Conservation (phyloP, 2,329 filamentous ascomycete genomes). For the Metarhizium guizhouense region DNA sequence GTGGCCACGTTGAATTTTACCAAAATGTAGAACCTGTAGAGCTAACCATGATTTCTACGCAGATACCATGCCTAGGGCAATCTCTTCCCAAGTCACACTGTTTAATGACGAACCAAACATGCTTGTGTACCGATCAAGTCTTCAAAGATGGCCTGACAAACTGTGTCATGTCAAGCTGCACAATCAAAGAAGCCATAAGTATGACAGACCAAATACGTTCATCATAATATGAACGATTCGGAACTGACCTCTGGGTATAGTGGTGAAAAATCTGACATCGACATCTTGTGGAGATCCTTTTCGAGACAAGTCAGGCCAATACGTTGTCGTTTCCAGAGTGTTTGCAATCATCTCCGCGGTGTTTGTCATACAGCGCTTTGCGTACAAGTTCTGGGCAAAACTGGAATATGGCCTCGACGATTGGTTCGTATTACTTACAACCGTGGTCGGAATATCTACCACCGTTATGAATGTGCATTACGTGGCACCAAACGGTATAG, state of each 20-base stretch:
- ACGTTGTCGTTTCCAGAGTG: constrained; percentile 23
- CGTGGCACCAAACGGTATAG: constrained; percentile 31
- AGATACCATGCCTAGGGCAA: background rate
- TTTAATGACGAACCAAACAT: background rate
- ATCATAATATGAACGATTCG: background rate
- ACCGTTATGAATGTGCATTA: constrained; percentile 22
- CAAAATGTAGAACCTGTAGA: background rate
- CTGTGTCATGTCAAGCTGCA: background rate
- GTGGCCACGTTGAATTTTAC: background rate
- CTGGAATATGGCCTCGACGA: constrained; percentile 29
- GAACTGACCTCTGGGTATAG: constrained; percentile 7
- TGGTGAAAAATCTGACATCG: constrained; percentile 16
- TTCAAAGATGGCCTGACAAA: background rate
- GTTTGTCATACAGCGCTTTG: constrained; percentile 34
- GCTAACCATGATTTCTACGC: background rate
- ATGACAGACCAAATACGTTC: background rate
- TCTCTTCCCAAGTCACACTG: background rate
- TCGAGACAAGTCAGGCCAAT: constrained; percentile 22
- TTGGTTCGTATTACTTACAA: constrained; percentile 21
- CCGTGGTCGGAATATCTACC: constrained; percentile 19
- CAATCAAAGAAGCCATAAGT: background rate
- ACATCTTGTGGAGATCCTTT: constrained; percentile 12
- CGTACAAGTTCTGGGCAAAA: constrained; percentile 24
- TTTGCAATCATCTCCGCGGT: constrained; percentile 26
- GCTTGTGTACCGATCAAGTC: background rate